These are phyloP conservation scores for Lasiosphaeriaceae sp. DNA, from an alignment of 495 filamentous ascomycete genomes.

Conservation along the genomic window DNA sequence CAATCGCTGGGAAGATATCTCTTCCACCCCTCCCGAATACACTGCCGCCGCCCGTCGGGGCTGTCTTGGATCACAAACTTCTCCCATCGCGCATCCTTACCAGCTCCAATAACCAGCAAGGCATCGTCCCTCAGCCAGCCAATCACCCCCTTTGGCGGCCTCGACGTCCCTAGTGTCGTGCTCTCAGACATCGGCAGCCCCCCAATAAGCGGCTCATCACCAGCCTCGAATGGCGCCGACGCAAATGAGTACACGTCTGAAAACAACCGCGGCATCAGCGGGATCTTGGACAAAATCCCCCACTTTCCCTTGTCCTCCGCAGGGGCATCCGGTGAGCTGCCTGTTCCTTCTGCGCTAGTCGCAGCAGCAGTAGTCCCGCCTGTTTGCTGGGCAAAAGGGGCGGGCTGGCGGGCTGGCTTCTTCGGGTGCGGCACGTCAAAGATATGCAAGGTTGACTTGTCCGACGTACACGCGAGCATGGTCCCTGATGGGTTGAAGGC, in stretches of 20 bases:
- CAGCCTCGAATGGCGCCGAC: conserved; percentile 71
- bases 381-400: conserved; percentile 56
- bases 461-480: conserved; percentile 87
- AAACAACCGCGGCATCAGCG: conserved; percentile 73
- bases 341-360: neutral
- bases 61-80: conserved; percentile 65
- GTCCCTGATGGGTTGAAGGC: conserved; percentile 77
- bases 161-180: conserved; percentile 43
- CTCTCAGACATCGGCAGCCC: conserved; percentile 30
- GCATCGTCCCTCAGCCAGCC: conserved; percentile 70
- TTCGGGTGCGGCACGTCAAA: conserved; percentile 63
- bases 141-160: conserved; percentile 69
- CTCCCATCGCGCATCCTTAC: conserved; percentile 79
- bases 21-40: conserved; percentile 75
- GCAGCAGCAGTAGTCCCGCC: conserved; percentile 14
- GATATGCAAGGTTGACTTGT: conserved; percentile 92
- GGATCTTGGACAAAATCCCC: conserved; percentile 74
- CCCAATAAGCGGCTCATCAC: conserved; percentile 57
- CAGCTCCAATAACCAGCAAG: conserved; percentile 75
- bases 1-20: conserved; percentile 55
- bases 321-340: neutral
- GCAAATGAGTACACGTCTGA: conserved; percentile 81
- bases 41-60: conserved; percentile 57
- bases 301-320: conserved; percentile 62
- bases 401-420: conserved; percentile 49